A percentile compares a stretch with the other conserved stretches of the same genome.
Conservation (phyloP, 768 basidiomycete species). For the Favolaschia claudopus region DNA sequence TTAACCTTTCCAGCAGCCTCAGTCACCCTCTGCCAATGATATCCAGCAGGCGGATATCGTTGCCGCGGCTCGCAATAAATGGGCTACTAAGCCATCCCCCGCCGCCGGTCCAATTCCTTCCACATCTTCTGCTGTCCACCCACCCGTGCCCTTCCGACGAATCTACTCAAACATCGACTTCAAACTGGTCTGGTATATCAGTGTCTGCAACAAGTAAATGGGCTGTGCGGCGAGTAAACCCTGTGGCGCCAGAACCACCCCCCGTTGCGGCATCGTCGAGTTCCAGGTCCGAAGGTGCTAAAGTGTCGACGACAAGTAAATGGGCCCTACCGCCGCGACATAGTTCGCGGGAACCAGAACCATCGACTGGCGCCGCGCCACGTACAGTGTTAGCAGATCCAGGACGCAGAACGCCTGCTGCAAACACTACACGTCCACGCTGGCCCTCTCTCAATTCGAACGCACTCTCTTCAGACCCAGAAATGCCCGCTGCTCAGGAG, state of each 20-base stretch:
- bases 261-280: not conserved
- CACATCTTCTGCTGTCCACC: not conserved
- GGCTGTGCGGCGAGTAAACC: not conserved
- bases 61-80: constrained; percentile 22
- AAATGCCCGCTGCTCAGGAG: too few species aligned
- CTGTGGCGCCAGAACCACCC: not conserved
- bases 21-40: not conserved
- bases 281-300: too few species aligned
- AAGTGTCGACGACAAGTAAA: too few species aligned
- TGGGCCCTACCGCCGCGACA: too few species aligned
- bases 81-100: constrained; percentile 8
- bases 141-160: not conserved
- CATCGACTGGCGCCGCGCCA: not conserved
- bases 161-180: not conserved
- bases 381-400: too few species aligned
- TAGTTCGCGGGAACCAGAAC: too few species aligned
- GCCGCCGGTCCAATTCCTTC: constrained; percentile 12
- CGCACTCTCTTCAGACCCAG: too few species aligned
- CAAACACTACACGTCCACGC: not conserved
- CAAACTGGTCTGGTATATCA: not conserved
- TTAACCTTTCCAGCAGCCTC: not conserved
- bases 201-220: constrained; percentile 16
- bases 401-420: not conserved
- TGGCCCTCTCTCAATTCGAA: constrained; percentile 19
- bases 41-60: constrained; percentile 4